These are phyloP conservation scores for Exsudoporus frostii DNA, from an alignment of 768 basidiomycete species.

Conservation along the genomic window DNA sequence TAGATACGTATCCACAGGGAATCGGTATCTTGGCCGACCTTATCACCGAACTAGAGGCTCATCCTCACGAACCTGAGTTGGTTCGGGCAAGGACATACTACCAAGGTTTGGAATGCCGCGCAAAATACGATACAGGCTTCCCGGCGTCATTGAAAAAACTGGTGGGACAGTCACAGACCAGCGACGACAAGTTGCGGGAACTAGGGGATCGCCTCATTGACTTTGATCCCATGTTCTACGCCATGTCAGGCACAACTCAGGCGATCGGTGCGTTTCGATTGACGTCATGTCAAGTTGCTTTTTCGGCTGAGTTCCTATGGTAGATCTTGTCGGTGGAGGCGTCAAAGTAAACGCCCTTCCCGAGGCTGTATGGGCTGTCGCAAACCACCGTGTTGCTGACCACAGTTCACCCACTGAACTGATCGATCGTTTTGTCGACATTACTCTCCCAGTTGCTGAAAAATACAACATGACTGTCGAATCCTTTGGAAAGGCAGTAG, in stretches of 20 bases:
- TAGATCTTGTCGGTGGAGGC: conserved; percentile 41
- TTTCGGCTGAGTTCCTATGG: conserved; percentile 24
- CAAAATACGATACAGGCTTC: conserved; percentile 38
- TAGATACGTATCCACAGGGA: conserved; percentile 16
- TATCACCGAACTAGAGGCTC: conserved; percentile 45
- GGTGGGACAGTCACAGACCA: conserved; percentile 20
- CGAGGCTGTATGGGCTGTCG: conserved; percentile 37
- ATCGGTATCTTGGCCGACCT: conserved; percentile 52
- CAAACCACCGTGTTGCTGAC: conserved; percentile 35
- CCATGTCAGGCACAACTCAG: conserved; percentile 25
- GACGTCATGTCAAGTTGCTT: not conserved
- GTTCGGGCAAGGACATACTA: conserved; percentile 26
- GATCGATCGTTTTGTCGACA: conserved; percentile 8
- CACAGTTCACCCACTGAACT: conserved; percentile 25
- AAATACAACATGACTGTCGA: conserved; percentile 41
- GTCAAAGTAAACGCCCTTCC: conserved; percentile 48
- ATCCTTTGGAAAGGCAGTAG: conserved; percentile 38
- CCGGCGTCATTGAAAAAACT: conserved; percentile 21
- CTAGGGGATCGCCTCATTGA: conserved; percentile 17
- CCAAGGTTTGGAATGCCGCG: conserved; percentile 39
- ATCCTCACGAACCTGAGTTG: conserved; percentile 38
- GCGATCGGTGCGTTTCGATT: conserved; percentile 21
- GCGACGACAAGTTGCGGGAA: conserved; percentile 17
- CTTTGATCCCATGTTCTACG: conserved; percentile 21
- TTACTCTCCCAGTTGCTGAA: conserved; percentile 15